Base-by-base conservation (phyloP, 169 alveolate species). In the Plasmodium cynomolgi region DNA sequence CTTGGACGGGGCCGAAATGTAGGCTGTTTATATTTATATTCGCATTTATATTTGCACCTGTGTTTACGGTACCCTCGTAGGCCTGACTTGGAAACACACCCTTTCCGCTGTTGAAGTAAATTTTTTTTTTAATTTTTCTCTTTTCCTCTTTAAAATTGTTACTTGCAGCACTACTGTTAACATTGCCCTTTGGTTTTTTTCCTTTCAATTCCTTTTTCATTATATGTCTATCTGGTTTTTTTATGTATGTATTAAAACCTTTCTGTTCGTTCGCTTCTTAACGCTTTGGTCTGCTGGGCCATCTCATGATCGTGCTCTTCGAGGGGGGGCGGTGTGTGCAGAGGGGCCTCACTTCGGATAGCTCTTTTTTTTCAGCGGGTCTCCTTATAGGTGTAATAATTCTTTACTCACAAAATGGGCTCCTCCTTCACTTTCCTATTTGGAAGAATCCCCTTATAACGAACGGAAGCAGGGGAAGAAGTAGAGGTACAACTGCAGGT, bases 141-240 rank as follows among this genome's bases (percentile, higher is more conserved):
- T 68, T 68, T 34, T 34, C 73, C 17, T 54, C 91, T n/a, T 54
- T 83, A 17, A 83, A 39, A 83, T 33, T 58, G 26, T 13, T 83
- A 83, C 13, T 58, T 83, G 9, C 26, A 58, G 50, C 33, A 84
- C 92, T 9, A 20, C 17, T 37, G 50, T 84, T 71, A 84, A 34
- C 39, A 84, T 71, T 71, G 37, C 72, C 71, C 54, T 84, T 73
- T 71, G 33, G 29, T 84, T 84, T 84, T 20, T 73, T 44, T 68
- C 71, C 86, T 9, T 86, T 86, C 83, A 56, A 44, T 77, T 75
- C 81, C 62, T 77, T 86, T 75, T 86, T 79, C 93, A 86, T 86
- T 74, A 86, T 86, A 50, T 20, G 41, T 68, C 77, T 68, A 68
- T 23, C 1, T 68, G 37, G 4, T 0, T 68, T 68, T 44, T 23